Evolutionary conservation across 2,329 filamentous ascomycete species (phyloP), one percentile per base, ranked within the genome.

Genomic region (Nemania abortiva): DNA sequence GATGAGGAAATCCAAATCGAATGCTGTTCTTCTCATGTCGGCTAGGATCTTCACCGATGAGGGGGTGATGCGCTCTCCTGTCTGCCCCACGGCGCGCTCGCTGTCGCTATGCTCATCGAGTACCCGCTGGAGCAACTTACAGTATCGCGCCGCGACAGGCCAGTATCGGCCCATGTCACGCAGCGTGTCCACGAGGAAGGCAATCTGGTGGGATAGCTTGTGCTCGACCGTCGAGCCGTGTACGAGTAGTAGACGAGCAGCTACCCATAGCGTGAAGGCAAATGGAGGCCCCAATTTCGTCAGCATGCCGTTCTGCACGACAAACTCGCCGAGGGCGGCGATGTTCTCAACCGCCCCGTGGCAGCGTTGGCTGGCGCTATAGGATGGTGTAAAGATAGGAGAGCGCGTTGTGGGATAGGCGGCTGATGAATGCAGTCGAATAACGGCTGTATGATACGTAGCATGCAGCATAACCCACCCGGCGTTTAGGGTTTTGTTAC

Each of bases 401-500:
- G 93, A 97, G 37, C 93, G 88, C 3, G 93, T 96, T 4, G 94
- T 97, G 3, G 95, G 95, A 79, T 97, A 98, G 1, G 94, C 95
- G 6, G 95, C 94, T 1, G 94, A 97, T 0, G 94, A 97, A 82
- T 97, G 94, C 27, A 97, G 86, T 42, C 95, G 90, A 74, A 98
- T 97, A 9, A 97, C 90, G 54, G 94, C 92, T 0, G 94, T 97
- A 79, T 97, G 93, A 76, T 95, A 97, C 0, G 94, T 94, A 4
- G 93, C 92, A 78, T 97, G 95, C 34, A 97, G 85, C 91, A 97
- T 97, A 59, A 97, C 90, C 91, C 94, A 94, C 61, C 91, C 91
- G 78, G 92, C 94, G 77, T 92, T 94, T 56, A 94, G 84, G 50
- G 87, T 87, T 78, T 92, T 93, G 74, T 87, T 89, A 59, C 86